Conservation (phyloP, 345 rosid genomes). For the Gossypioides kirkii region DNA sequence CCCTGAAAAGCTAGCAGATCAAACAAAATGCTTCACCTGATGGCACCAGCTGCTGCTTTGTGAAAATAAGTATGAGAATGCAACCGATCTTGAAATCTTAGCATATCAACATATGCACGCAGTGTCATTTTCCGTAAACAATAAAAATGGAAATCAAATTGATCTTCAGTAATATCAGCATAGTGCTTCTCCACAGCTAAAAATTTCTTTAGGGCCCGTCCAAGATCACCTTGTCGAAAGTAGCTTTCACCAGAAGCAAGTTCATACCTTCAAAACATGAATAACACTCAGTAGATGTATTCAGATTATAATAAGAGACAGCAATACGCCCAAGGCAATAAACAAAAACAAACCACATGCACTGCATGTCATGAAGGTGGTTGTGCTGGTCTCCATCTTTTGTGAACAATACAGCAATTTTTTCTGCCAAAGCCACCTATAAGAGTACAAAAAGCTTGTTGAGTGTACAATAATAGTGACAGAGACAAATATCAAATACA, state of each 20-base stretch:
- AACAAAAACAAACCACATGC: conserved; percentile 86
- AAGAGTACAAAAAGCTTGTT: background rate
- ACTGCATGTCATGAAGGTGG: conserved; percentile 99
- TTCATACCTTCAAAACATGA: conserved; percentile 67
- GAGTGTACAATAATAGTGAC: background rate
- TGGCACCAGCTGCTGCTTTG: conserved; percentile 91
- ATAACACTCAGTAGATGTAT: conserved; percentile 11
- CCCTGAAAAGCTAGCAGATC: conserved; percentile 1
- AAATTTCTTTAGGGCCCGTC: conserved; percentile 87
- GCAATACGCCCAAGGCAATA: conserved; percentile 9
- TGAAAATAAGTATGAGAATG: conserved; percentile 92
- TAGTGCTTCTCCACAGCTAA: conserved; percentile 99
- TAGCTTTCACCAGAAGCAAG: conserved; percentile 98
- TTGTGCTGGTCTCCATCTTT: conserved; percentile 98
- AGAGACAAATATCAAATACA: background rate
- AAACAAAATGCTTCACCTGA: conserved; percentile 50
- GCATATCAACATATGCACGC: conserved; percentile 96
- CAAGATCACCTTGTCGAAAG: conserved; percentile 94
- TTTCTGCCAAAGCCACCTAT: conserved; percentile 90
- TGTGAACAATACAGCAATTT: conserved; percentile 89
- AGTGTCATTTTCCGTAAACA: conserved; percentile 97
- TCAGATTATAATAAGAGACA: conserved; percentile 9
- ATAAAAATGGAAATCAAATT: conserved; percentile 96
- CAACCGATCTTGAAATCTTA: conserved; percentile 92
- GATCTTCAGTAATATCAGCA: conserved; percentile 96